Evolutionary conservation across 805 yeast species (phyloP).

Genomic region (Candida pseudoglaebosa): DNA sequence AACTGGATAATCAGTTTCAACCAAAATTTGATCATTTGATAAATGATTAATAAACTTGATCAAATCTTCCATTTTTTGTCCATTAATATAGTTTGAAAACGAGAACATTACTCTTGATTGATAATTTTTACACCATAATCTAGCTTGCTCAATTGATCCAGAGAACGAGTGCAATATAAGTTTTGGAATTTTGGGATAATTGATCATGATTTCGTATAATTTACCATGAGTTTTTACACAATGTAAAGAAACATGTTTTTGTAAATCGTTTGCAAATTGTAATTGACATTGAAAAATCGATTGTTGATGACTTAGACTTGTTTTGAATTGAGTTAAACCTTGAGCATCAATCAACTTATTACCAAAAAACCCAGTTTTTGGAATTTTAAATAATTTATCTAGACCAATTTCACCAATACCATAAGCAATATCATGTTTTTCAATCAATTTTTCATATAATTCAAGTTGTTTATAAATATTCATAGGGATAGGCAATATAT

Average conservation of each 20-base stretch:
- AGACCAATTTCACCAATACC: conserved; percentile 91
- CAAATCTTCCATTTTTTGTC: conserved; percentile 23
- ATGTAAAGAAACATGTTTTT: conserved; percentile 67
- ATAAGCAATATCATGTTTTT: conserved; percentile 5
- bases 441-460: conserved; percentile 22
- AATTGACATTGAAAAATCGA: conserved; percentile 49
- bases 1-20: conserved; percentile 35
- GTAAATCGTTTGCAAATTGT: conserved; percentile 45
- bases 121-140: conserved; percentile 39
- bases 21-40: conserved; percentile 21
- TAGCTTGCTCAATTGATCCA: conserved; percentile 72
- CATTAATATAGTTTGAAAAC: conserved; percentile 49
- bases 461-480: conserved; percentile 32
- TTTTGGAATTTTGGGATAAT: conserved; percentile 23
- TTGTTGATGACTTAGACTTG: conserved; percentile 63
- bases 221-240: conserved; percentile 78
- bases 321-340: conserved; percentile 42
- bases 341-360: conserved; percentile 15
- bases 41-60: conserved; percentile 15
- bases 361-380: conserved; percentile 54
- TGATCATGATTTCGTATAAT: conserved; percentile 42
- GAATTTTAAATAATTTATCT: conserved; percentile 72
- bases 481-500: conserved; percentile 59
- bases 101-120: conserved; percentile 43
- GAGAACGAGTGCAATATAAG: conserved; percentile 81